Conservation (phyloP, 371 early-diverging fungal genomes). For the Funneliformis caledonium region DNA sequence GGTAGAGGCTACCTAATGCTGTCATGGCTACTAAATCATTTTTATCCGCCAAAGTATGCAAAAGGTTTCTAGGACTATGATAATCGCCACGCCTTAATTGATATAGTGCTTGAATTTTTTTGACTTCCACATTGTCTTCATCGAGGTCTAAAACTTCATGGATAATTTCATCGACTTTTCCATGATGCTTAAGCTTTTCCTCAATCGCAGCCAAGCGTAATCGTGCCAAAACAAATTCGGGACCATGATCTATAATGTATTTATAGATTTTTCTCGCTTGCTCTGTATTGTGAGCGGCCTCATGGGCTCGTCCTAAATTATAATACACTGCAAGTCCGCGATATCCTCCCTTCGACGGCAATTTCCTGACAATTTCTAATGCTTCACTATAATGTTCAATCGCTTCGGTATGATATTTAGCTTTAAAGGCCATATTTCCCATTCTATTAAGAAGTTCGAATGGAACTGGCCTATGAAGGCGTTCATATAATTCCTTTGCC, state of each 20-base stretch:
- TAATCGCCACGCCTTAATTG: not conserved
- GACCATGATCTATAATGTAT: slow-evolving; percentile 65
- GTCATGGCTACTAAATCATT: slow-evolving; percentile 1
- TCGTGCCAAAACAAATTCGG: slow-evolving; percentile 75
- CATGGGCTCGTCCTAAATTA: slow-evolving; percentile 83
- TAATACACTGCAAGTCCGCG: slow-evolving; percentile 67
- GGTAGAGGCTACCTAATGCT: slow-evolving; percentile 80
- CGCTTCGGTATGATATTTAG: slow-evolving; percentile 40
- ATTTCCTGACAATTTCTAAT: slow-evolving; percentile 38
- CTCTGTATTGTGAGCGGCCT: slow-evolving; percentile 61
- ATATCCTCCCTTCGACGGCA: slow-evolving; percentile 31
- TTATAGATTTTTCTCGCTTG: slow-evolving; percentile 72
- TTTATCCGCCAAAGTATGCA: slow-evolving; percentile 9
- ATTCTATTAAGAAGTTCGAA: slow-evolving; percentile 84
- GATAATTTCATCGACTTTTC: slow-evolving; percentile 2
- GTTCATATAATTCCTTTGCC: slow-evolving; percentile 51
- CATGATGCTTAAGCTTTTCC: slow-evolving; percentile 51
- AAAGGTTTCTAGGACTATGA: not conserved
- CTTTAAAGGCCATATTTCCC: slow-evolving; percentile 71
- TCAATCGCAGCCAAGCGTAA: slow-evolving; percentile 81
- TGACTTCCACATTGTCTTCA: slow-evolving; percentile 8
- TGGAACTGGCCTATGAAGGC: slow-evolving; percentile 47
- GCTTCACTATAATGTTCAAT: slow-evolving; percentile 21
- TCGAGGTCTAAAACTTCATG: slow-evolving; percentile 1
- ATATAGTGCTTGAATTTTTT: not conserved